Evolutionary conservation across 2,329 filamentous ascomycete species (phyloP).

Genomic region (Aureobasidium uvarum): DNA sequence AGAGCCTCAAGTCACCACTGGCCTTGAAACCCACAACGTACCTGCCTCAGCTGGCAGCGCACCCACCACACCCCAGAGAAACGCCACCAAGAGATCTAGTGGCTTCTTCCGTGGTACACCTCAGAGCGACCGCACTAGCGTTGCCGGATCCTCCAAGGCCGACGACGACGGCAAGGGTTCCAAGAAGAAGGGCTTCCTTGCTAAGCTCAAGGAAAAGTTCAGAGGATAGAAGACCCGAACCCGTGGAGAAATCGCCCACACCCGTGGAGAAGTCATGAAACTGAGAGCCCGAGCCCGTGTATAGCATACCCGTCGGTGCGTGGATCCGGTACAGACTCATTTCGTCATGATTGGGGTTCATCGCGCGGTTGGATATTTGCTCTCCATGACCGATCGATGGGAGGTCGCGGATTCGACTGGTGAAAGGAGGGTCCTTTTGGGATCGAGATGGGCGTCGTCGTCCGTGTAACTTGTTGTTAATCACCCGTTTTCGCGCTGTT

Average conservation of each 20-base stretch:
- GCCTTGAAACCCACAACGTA: constrained; percentile 39
- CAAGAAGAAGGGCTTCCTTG: constrained; percentile 50
- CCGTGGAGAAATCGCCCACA: not conserved
- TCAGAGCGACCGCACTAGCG: constrained; percentile 29
- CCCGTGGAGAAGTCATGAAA: not conserved
- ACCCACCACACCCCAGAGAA: constrained; percentile 25
- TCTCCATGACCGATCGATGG: not conserved
- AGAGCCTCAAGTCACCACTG: constrained; percentile 44
- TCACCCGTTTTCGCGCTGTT: not conserved
- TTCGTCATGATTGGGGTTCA: not conserved
- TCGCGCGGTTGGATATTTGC: not conserved
- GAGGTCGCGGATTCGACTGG: not conserved
- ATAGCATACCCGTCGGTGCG: not conserved
- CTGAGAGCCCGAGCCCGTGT: not conserved
- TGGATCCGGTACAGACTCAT: not conserved
- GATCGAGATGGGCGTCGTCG: not conserved
- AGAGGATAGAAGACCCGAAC: constrained; percentile 30
- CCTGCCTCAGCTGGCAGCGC: constrained; percentile 18
- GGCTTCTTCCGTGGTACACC: constrained; percentile 27
- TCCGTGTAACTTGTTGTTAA: constrained; percentile 15
- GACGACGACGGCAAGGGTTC: constrained; percentile 40
- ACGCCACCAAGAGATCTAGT: constrained; percentile 27
- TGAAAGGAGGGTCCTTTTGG: not conserved
- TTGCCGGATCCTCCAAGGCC: constrained; percentile 32
- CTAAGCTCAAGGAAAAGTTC: constrained; percentile 52